Percentiles rank a stretch among this genome's conserved stretches.
Conservation (phyloP, 495 filamentous ascomycete genomes). For the Talaromyces borbonicus region DNA sequence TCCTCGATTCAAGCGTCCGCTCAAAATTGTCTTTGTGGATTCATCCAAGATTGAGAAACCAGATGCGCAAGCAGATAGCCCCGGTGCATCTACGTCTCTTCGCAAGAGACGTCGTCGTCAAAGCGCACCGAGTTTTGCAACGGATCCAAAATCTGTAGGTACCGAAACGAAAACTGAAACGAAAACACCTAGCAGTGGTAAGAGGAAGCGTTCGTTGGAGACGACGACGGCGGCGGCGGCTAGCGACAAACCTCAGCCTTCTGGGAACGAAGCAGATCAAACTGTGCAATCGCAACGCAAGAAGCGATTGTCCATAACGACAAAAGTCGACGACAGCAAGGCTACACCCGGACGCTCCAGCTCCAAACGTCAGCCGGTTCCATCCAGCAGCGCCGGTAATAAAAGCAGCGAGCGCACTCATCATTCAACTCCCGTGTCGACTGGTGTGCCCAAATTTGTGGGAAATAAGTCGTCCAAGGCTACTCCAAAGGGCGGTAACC, state of each 20-base stretch:
- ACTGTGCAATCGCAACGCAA: slow-evolving; percentile 1
- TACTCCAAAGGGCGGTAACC: neutral
- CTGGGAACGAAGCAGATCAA: neutral
- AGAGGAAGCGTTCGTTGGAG: slow-evolving; percentile 3
- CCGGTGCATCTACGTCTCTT: neutral
- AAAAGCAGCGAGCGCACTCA: neutral
- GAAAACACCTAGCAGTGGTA: neutral
- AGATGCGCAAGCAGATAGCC: neutral
- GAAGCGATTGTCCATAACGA: neutral
- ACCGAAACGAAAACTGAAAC: no score
- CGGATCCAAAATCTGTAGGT: neutral
- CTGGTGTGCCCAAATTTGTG: no score
- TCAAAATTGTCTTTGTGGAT: slow-evolving; percentile 6
- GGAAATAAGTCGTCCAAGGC: no score
- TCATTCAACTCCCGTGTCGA: neutral
- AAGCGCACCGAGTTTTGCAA: slow-evolving; percentile 2
- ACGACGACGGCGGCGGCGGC: no score
- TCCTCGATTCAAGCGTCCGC: slow-evolving; percentile 3
- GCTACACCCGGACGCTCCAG: neutral
- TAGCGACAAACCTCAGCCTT: no score
- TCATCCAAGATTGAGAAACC: neutral
- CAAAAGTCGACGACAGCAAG: neutral
- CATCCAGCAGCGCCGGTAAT: neutral
- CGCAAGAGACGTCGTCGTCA: slow-evolving; percentile 2
- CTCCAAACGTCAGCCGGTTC: neutral